phyloP scores from a whole-genome alignment of 306 rosid species.

The Vigna trinervia region DNA sequence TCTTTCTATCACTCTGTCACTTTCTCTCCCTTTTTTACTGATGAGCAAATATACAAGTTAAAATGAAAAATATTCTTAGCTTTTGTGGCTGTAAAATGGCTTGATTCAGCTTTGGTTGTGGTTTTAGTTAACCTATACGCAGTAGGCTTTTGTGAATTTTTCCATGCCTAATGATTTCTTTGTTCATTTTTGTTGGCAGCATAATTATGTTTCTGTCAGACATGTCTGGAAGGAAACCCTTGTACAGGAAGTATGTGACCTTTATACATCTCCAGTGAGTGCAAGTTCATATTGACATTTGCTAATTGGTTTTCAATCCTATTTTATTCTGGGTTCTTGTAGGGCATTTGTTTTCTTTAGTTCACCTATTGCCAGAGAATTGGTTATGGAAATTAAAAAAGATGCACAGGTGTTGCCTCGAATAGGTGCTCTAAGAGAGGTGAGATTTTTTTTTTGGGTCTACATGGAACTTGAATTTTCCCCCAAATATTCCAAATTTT shows the following conservation, averaged over 20 bases:
- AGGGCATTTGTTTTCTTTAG: constrained; percentile 97
- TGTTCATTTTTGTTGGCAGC: constrained; percentile 62
- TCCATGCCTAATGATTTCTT: constrained; percentile 40
- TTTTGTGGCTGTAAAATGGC: constrained; percentile 15
- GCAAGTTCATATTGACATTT: constrained; percentile 38
- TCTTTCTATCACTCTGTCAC: not conserved
- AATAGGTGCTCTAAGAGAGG: constrained; percentile 92
- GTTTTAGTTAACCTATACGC: not conserved
- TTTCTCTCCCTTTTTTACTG: constrained; percentile 14
- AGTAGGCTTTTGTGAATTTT: constrained; percentile 21
- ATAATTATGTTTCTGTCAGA: constrained; percentile 87
- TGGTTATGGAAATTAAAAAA: constrained; percentile 72
- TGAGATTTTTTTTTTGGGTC: constrained; percentile 43
- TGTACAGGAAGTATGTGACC: constrained; percentile 87
- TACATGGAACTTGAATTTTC: constrained; percentile 38
- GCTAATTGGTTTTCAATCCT: constrained; percentile 36
- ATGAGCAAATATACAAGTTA: constrained; percentile 18
- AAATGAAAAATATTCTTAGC: constrained; percentile 27
- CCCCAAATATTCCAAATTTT: constrained; percentile 18
- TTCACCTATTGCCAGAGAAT: constrained; percentile 79
- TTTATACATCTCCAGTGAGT: constrained; percentile 24
- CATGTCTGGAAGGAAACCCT: constrained; percentile 89
- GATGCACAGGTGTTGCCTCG: constrained; percentile 82
- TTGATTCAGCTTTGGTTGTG: constrained; percentile 29
- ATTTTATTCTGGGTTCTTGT: constrained; percentile 50